Conservation (phyloP, 495 filamentous ascomycete species). For the Aspergillus heteromorphus region DNA sequence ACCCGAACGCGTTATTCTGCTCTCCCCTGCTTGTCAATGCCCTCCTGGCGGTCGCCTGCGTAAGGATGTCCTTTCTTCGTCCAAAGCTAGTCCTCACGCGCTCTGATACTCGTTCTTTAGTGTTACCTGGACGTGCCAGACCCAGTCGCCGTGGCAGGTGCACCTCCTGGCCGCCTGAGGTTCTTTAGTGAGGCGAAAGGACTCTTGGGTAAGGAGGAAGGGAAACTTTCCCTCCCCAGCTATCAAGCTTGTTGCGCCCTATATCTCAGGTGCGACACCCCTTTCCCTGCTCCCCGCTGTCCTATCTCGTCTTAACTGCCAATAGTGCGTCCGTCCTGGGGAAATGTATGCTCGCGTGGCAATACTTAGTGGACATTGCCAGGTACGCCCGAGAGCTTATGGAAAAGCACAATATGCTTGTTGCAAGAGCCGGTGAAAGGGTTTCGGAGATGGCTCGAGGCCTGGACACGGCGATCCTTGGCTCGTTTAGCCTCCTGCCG, state of each 20-base stretch:
- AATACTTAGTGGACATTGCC: background rate
- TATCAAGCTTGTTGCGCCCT: background rate
- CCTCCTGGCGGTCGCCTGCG: background rate
- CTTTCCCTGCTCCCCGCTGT: background rate
- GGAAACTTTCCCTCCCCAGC: background rate
- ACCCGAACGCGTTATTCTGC: background rate
- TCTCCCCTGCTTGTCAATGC: background rate
- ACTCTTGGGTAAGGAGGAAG: background rate
- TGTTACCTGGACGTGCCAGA: background rate
- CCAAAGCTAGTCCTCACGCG: background rate
- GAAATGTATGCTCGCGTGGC: background rate
- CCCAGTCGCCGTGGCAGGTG: background rate
- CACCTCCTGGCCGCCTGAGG: background rate
- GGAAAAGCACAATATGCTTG: background rate
- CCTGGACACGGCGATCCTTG: background rate
- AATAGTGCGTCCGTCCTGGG: background rate
- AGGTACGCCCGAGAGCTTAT: background rate
- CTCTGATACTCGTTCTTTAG: background rate
- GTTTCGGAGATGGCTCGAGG: background rate
- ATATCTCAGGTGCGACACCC: constrained; percentile 1
- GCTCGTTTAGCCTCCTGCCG: background rate
- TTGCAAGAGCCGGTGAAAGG: background rate
- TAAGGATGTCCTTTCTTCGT: background rate
- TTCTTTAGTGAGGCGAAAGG: background rate
- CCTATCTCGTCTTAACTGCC: background rate